These are phyloP conservation scores for Phoenix dactylifera DNA, from an alignment of 176 grass and related monocot genomes.

Conservation along the genomic window DNA sequence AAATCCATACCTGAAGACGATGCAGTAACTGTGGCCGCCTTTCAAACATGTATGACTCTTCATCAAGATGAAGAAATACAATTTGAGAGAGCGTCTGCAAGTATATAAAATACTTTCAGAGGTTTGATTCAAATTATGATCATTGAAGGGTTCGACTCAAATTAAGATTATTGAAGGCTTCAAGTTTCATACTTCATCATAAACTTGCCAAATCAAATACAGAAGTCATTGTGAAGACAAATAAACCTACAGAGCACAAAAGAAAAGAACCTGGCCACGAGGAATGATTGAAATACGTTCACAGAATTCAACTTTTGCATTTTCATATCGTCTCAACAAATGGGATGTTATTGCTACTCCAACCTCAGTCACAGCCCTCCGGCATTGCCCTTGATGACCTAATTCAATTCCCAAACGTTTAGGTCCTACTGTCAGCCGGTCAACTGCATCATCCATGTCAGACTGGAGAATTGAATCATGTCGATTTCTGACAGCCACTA, in stretches of 20 bases:
- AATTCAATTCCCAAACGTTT: constrained; percentile 21
- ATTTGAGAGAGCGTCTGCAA: constrained; percentile 25
- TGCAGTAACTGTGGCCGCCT: constrained; percentile 22
- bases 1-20: constrained; percentile 15
- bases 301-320: constrained; percentile 32
- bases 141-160: no score
- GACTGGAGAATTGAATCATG: constrained; percentile 32
- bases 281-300: constrained; percentile 37
- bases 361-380: constrained; percentile 33
- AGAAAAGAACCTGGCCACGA: constrained; percentile 18
- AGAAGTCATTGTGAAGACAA: no score
- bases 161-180: no score
- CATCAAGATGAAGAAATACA: constrained; percentile 24
- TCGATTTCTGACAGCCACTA: constrained; percentile 26
- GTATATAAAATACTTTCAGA: not conserved
- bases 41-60: constrained; percentile 31
- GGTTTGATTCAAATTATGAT: not conserved
- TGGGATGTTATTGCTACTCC: constrained; percentile 32
- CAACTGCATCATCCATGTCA: constrained; percentile 34
- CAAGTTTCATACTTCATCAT: no score
- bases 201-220: no score
- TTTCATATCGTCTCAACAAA: constrained; percentile 25
- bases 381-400: constrained; percentile 30
- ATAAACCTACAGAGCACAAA: not conserved
- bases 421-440: constrained; percentile 25